Evolutionary conservation across 2,329 filamentous ascomycete species (phyloP).

Genomic region (Cadophora luteo-olivacea): DNA sequence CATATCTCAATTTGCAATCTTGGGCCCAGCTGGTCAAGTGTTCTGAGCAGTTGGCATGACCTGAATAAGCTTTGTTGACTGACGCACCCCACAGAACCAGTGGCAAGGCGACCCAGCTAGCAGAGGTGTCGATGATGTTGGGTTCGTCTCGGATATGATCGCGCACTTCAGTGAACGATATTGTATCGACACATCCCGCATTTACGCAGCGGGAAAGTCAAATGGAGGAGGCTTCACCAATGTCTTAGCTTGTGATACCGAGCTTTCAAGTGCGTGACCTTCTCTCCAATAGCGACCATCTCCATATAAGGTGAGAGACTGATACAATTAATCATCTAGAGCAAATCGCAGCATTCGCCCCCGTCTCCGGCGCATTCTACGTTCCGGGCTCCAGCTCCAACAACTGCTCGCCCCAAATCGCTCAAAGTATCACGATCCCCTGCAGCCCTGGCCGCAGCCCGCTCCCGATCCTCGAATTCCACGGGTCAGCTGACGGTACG

Average conservation of each 20-base stretch:
- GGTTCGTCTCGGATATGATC: slow-evolving; percentile 52
- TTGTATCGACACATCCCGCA: slow-evolving; percentile 50
- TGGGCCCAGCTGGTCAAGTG: no score
- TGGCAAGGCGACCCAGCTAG: slow-evolving; percentile 51
- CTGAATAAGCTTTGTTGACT: no score
- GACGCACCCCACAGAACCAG: no score
- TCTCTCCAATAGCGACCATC: no score
- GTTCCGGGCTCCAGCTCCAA: slow-evolving; percentile 35
- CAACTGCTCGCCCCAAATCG: slow-evolving; percentile 42
- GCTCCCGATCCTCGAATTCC: slow-evolving; percentile 56
- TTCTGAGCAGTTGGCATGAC: no score
- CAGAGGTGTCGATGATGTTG: slow-evolving; percentile 49
- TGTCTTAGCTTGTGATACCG: slow-evolving; percentile 50
- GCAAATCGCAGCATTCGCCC: slow-evolving; percentile 54
- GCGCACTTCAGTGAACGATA: slow-evolving; percentile 38
- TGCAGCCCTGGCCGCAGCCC: slow-evolving; percentile 47
- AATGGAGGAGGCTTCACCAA: slow-evolving; percentile 54
- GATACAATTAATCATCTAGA: slow-evolving; percentile 38
- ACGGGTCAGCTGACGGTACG: slow-evolving; percentile 55
- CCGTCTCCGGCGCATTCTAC: slow-evolving; percentile 54
- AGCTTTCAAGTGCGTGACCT: slow-evolving; percentile 16
- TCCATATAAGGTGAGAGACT: not conserved
- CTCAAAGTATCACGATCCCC: slow-evolving; percentile 44
- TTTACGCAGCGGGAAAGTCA: slow-evolving; percentile 54
- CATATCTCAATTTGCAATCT: no score